A percentile compares a stretch with the other conserved stretches of the same genome.
Conservation (phyloP, 1,284 basidiomycete genomes). For the Gomphus sp. region DNA sequence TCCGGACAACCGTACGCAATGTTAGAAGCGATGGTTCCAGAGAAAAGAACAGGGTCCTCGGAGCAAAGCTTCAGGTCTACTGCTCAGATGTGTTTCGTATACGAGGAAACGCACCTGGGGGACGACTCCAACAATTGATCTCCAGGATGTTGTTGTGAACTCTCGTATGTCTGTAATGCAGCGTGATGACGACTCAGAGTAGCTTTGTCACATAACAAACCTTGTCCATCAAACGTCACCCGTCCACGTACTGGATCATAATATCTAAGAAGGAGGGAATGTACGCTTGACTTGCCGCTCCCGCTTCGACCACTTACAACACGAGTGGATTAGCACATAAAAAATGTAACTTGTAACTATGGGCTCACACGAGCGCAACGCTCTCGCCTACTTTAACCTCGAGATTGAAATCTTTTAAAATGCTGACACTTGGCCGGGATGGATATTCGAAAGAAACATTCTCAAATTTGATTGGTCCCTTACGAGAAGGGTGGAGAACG, state of each 20-base stretch:
- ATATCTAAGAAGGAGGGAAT: constrained; percentile 82
- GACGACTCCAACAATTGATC: constrained; percentile 79
- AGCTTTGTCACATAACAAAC: constrained; percentile 31
- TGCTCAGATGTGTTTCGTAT: background rate
- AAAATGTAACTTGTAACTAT: constrained; percentile 1
- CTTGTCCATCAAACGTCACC: constrained; percentile 80
- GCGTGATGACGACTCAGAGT: constrained; percentile 2
- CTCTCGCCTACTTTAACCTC: constrained; percentile 76
- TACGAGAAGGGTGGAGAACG: constrained; percentile 40
- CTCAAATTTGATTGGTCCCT: constrained; percentile 70
- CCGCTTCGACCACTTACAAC: constrained; percentile 71
- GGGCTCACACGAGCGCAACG: constrained; percentile 81
- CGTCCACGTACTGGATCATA: constrained; percentile 85
- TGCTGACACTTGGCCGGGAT: constrained; percentile 65
- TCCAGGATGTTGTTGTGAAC: constrained; percentile 80
- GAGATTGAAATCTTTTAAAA: constrained; percentile 73
- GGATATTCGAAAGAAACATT: constrained; percentile 83
- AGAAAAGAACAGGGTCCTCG: constrained; percentile 69
- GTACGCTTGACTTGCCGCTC: constrained; percentile 87
- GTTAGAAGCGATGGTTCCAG: constrained; percentile 87
- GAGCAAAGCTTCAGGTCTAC: background rate
- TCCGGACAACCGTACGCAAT: constrained; percentile 80
- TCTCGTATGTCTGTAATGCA: constrained; percentile 65
- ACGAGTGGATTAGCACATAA: background rate
- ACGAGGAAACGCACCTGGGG: constrained; percentile 45